phyloP scores from a whole-genome alignment of 495 filamentous ascomycete genomes.

The Lindgomyces ingoldianus region DNA sequence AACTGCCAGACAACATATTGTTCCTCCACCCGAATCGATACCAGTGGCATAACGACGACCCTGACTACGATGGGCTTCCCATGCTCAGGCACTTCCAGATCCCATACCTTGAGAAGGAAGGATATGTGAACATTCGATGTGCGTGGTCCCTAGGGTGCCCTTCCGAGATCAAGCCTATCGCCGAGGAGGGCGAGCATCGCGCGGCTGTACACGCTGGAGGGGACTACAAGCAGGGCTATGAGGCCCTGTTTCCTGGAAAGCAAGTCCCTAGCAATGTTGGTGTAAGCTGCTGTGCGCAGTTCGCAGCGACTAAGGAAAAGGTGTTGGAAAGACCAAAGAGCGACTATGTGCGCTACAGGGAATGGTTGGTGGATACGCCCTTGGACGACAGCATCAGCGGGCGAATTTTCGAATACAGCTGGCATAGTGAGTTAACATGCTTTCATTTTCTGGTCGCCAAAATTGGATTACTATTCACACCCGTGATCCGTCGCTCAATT shows the following conservation, averaged over 20 bases:
- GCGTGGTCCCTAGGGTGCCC: conserved; percentile 65
- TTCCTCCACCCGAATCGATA: conserved; percentile 37
- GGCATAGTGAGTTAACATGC: conserved; percentile 46
- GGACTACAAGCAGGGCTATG: conserved; percentile 56
- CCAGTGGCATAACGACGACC: conserved; percentile 41
- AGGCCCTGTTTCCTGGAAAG: conserved; percentile 55
- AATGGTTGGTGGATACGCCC: conserved; percentile 49
- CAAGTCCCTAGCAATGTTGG: conserved; percentile 46
- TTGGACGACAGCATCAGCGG: conserved; percentile 51
- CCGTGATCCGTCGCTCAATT: background rate
- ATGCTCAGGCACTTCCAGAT: conserved; percentile 58
- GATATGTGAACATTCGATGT: conserved; percentile 69
- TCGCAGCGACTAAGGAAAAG: conserved; percentile 50
- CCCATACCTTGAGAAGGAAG: conserved; percentile 55
- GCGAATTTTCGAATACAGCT: conserved; percentile 56
- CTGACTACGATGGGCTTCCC: conserved; percentile 41
- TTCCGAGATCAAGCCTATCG: conserved; percentile 56
- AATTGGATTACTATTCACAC: background rate
- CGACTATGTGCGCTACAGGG: conserved; percentile 51
- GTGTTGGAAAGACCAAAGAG: conserved; percentile 46
- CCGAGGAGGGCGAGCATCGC: conserved; percentile 46
- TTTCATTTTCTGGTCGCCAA: background rate
- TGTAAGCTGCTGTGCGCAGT: conserved; percentile 55
- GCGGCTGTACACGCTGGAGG: conserved; percentile 48
- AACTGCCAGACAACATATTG: conserved; percentile 33